Conservation (phyloP, 2,329 filamentous ascomycete genomes). For the Diplodia mutila region DNA sequence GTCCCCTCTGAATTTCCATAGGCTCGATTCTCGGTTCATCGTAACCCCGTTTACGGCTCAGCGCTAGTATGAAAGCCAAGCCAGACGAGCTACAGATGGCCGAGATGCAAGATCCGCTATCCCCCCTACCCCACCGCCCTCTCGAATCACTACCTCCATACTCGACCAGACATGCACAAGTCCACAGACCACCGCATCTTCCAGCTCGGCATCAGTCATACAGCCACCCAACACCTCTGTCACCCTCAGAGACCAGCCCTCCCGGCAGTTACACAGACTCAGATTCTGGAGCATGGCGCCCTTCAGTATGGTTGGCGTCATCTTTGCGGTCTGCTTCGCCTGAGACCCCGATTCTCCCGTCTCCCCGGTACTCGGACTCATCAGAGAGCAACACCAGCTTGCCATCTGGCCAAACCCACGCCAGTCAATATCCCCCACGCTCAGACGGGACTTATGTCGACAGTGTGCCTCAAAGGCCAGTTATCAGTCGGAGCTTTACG, state of each 20-base stretch:
- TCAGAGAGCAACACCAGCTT: neutral
- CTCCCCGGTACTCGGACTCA: neutral
- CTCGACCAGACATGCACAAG: neutral
- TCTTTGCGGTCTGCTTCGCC: neutral
- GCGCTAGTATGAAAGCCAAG: neutral
- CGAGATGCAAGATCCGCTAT: conserved; percentile 1
- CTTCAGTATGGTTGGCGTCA: neutral
- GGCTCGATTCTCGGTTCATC: no score
- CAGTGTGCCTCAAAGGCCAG: neutral
- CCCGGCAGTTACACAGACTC: neutral
- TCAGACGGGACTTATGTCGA: neutral
- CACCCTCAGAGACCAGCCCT: neutral
- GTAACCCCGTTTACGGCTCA: no score
- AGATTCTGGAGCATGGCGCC: neutral
- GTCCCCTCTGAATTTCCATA: neutral
- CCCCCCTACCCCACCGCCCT: neutral
- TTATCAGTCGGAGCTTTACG: neutral
- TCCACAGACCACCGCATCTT: neutral
- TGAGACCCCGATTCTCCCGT: neutral
- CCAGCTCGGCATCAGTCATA: neutral
- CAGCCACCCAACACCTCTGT: neutral
- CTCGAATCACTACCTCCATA: neutral
- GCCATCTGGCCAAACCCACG: neutral
- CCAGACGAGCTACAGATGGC: neutral
- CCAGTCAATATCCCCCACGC: neutral